Evolutionary conservation across 768 basidiomycete species (phyloP).

Genomic region (Clitopilus passeckerianus): DNA sequence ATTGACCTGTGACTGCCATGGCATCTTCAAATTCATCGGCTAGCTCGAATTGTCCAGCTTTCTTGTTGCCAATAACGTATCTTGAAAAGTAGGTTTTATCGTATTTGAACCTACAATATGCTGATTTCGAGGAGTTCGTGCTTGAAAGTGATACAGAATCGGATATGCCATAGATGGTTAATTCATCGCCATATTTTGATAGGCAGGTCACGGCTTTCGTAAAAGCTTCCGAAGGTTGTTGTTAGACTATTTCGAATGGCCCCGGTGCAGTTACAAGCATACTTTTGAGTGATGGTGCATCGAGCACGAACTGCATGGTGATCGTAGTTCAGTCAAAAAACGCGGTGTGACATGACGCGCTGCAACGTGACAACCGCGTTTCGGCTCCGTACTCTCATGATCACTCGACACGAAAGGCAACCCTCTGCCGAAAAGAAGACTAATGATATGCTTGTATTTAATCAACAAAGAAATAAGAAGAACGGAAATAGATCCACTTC

Average conservation of each 20-base stretch:
- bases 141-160: constrained; percentile 62
- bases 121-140: constrained; percentile 78
- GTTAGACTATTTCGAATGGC: constrained; percentile 8
- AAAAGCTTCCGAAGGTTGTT: constrained; percentile 46
- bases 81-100: constrained; percentile 64
- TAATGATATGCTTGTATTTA: too few relatives aligned
- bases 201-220: constrained; percentile 72
- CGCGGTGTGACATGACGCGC: background rate
- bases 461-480: too few relatives aligned
- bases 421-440: too few relatives aligned
- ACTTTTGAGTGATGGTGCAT: constrained; percentile 52
- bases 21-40: constrained; percentile 30
- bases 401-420: too few relatives aligned
- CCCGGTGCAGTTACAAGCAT: constrained; percentile 10
- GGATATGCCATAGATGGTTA: constrained; percentile 60
- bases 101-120: constrained; percentile 77
- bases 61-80: constrained; percentile 38
- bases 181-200: constrained; percentile 79
- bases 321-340: background rate
- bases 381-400: background rate
- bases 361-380: background rate
- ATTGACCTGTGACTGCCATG: constrained; percentile 53
- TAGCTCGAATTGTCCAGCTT: constrained; percentile 9
- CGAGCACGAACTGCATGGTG: constrained; percentile 68
- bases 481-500: too few relatives aligned